Base-by-base conservation (phyloP, 768 basidiomycete species). In the Panaeolus cyanescens region DNA sequence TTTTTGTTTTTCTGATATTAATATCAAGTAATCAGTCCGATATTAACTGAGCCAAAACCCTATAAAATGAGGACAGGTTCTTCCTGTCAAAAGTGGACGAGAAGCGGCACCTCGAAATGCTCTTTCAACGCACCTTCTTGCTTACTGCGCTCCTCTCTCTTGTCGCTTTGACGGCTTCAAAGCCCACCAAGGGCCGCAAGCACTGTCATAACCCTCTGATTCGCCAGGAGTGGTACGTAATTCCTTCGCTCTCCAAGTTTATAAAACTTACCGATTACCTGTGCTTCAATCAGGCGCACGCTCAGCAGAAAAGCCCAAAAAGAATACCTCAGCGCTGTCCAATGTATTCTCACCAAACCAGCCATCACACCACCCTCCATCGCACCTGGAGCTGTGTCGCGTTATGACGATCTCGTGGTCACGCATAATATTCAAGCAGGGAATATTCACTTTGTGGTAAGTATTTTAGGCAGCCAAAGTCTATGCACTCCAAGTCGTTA, bases 361-460 rank as follows among this genome's bases (percentile, higher is more conserved):
- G 64, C 64, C 15, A 55, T 65, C 17, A 69, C 64, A 4, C 61
- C 70, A 5, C 61, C 54, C 17, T 33, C 60, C 12, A 56, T 65
- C 22, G 60, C 64, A 19, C 62, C 65, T 6, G 71, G 71, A 19
- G 67, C 62, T 1, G 66, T 64, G 10, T 55, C 68, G 17, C 68
- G 71, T 19, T 71, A 63, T 50, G 73, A 74, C 32, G 71, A 74
- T 56, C 68, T 71, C 30, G 61, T 65, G 17, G 68, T 58, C 5
- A 65, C 66, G 8, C 71, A 72, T 53, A 71, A 70, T 36, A 56
- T 62, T 4, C 69, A 70, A 32, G 72, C 69, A 5, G 53, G 59
- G 25, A 58, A 56, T 1, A 65, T 71, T 54, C 70, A 72, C 59
- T 66, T 54, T 17, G 71, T 72, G 28, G 71, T 70, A 61, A 32